Evolutionary conservation across 2,329 filamentous ascomycete genomes (phyloP).

Genomic region (Colletotrichum simmondsii): DNA sequence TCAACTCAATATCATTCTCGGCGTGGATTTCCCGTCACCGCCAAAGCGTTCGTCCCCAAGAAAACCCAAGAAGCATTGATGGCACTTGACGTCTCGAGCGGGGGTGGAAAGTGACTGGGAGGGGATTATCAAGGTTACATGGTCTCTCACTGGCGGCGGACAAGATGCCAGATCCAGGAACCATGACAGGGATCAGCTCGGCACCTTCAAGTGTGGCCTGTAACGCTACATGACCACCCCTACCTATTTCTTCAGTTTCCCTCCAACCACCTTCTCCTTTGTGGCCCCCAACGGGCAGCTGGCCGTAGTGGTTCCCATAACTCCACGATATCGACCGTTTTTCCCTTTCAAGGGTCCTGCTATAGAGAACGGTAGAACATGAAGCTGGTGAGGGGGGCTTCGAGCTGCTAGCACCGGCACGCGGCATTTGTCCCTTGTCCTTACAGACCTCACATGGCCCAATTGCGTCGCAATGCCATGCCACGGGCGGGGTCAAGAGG

Average conservation of each 20-base stretch:
- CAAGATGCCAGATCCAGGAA: conserved; percentile 29
- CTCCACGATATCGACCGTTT: neutral
- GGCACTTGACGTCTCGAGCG: conserved; percentile 4
- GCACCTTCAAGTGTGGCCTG: conserved; percentile 1
- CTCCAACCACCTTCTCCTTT: conserved; percentile 20
- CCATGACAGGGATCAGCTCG: conserved; percentile 20
- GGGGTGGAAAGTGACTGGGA: neutral
- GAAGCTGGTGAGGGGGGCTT: neutral
- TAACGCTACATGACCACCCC: neutral
- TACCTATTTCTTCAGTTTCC: neutral
- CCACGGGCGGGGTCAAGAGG: conserved; percentile 17
- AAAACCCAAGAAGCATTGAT: neutral
- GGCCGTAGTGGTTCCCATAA: neutral
- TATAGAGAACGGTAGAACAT: neutral
- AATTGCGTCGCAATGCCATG: conserved; percentile 20
- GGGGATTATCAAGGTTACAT: conserved; percentile 29
- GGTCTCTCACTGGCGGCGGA: conserved; percentile 28
- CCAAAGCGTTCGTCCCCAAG: neutral
- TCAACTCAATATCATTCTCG: neutral
- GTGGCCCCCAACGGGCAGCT: neutral
- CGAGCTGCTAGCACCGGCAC: conserved; percentile 2
- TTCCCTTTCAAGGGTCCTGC: neutral
- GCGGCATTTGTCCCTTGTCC: conserved; percentile 5
- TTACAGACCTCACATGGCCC: neutral
- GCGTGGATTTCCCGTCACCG: neutral